Conservation (phyloP, 306 rosid genomes). For the Corylus heterophylla region DNA sequence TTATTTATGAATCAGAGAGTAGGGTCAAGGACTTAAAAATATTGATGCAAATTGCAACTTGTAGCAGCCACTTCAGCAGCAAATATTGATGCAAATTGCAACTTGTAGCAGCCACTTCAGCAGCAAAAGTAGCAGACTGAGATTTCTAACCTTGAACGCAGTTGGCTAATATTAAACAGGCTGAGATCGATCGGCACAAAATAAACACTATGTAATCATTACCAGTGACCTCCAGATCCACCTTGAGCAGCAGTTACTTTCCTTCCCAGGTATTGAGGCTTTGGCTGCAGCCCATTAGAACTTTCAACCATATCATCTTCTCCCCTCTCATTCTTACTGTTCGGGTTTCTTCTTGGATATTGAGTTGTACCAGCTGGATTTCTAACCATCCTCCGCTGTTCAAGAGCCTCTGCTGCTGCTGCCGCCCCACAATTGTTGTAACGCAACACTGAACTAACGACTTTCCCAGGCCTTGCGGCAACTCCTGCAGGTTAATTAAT, state of each 20-base stretch:
- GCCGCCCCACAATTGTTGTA: constrained; percentile 77
- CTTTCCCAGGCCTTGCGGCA: constrained; percentile 96
- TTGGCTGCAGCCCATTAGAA: constrained; percentile 79
- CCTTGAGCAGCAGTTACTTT: constrained; percentile 90
- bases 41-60: constrained; percentile 28
- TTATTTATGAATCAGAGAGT: constrained; percentile 25
- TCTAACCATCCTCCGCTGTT: constrained; percentile 68
- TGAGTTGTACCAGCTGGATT: constrained; percentile 63
- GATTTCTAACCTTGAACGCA: neutral
- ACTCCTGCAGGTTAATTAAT: constrained; percentile 43
- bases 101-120: constrained; percentile 25
- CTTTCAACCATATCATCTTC: constrained; percentile 78
- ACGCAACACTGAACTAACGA: constrained; percentile 75
- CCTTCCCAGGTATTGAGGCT: constrained; percentile 68
- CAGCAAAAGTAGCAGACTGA: constrained; percentile 18
- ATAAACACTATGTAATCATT: constrained; percentile 39
- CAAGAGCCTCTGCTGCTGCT: constrained; percentile 65
- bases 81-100: constrained; percentile 30
- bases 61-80: constrained; percentile 21
- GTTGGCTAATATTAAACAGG: constrained; percentile 6
- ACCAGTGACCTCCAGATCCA: constrained; percentile 79
- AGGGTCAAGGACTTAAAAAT: constrained; percentile 34
- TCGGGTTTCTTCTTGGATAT: constrained; percentile 81
- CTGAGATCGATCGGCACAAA: constrained; percentile 15
- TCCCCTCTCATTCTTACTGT: constrained; percentile 70